These are phyloP conservation scores for Nigrospora sphaerica DNA, from an alignment of 2,329 filamentous ascomycete genomes.

Conservation along the genomic window DNA sequence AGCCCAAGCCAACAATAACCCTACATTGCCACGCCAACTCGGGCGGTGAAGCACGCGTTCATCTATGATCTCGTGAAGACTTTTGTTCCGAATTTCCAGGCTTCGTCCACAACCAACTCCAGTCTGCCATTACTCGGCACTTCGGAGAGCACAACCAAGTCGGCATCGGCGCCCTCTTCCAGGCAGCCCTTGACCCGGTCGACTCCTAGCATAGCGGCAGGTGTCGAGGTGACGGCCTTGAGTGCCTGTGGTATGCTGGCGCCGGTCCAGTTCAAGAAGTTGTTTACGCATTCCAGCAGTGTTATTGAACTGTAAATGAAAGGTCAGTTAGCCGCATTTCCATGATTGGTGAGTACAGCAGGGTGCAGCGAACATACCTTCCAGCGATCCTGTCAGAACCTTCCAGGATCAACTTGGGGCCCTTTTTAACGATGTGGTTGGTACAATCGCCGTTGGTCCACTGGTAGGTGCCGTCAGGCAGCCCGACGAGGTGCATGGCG, in stretches of 20 bases:
- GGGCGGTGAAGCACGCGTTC: too few species aligned
- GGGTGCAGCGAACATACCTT: constrained; percentile 39
- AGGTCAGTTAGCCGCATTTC: not conserved
- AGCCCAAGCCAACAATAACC: too few species aligned
- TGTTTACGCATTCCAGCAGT: constrained; percentile 75
- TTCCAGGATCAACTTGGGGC: constrained; percentile 66
- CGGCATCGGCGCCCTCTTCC: constrained; percentile 57
- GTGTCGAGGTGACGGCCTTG: constrained; percentile 67
- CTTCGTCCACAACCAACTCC: constrained; percentile 61
- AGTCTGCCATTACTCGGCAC: constrained; percentile 33
- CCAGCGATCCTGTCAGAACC: constrained; percentile 75
- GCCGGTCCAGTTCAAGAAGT: constrained; percentile 71
- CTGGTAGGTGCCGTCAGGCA: constrained; percentile 76
- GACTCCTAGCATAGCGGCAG: constrained; percentile 69
- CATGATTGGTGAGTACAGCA: constrained; percentile 1
- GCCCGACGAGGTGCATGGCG: constrained; percentile 79
- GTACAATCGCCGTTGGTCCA: constrained; percentile 69
- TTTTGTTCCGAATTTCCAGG: constrained; percentile 69
- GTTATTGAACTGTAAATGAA: constrained; percentile 49
- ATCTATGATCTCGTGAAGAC: constrained; percentile 25
- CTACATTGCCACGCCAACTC: too few species aligned
- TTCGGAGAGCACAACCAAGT: constrained; percentile 62
- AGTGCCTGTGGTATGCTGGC: constrained; percentile 61
- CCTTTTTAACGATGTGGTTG: constrained; percentile 60
- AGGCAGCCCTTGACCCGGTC: constrained; percentile 59